Conservation (phyloP, 495 filamentous ascomycete genomes). For the Xylaria flabelliformis region DNA sequence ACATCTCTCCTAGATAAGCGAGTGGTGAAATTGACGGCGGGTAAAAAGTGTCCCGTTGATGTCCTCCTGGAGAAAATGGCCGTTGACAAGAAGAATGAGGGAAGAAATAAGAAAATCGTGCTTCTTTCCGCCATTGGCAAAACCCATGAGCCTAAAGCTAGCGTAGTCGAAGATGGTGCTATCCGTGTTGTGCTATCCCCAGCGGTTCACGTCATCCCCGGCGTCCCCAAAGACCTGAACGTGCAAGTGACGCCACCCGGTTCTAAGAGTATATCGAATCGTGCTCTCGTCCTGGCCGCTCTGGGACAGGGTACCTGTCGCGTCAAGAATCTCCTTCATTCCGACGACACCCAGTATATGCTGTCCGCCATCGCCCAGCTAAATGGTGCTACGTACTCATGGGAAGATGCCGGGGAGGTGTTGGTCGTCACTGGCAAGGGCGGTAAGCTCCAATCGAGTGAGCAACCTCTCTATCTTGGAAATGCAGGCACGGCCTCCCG, state of each 20-base stretch:
- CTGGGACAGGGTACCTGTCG: constrained; percentile 86
- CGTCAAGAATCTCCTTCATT: constrained; percentile 91
- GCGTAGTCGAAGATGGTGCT: constrained; percentile 81
- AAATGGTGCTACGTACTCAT: constrained; percentile 88
- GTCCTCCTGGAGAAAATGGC: constrained; percentile 89
- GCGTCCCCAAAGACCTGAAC: constrained; percentile 65
- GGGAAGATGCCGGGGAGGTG: constrained; percentile 91
- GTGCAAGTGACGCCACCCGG: constrained; percentile 87
- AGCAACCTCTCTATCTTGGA: constrained; percentile 83
- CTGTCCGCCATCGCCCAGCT: constrained; percentile 82
- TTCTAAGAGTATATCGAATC: constrained; percentile 98
- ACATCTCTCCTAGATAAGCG: constrained; percentile 83
- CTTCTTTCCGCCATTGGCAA: constrained; percentile 89
- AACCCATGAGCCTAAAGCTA: constrained; percentile 85
- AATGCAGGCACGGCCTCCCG: constrained; percentile 96
- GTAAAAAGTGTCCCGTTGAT: constrained; percentile 91
- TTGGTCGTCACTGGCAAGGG: constrained; percentile 91
- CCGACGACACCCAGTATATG: constrained; percentile 98
- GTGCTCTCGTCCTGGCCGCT: constrained; percentile 89
- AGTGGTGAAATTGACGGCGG: constrained; percentile 83
- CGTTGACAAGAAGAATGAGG: constrained; percentile 98
- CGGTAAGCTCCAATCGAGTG: constrained; percentile 78
- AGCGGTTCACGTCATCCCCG: constrained; percentile 74
- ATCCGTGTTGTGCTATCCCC: constrained; percentile 85
- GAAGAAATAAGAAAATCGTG: constrained; percentile 95